phyloP scores from a whole-genome alignment of 2,329 filamentous ascomycete species.

The Colletotrichum lentis region DNA sequence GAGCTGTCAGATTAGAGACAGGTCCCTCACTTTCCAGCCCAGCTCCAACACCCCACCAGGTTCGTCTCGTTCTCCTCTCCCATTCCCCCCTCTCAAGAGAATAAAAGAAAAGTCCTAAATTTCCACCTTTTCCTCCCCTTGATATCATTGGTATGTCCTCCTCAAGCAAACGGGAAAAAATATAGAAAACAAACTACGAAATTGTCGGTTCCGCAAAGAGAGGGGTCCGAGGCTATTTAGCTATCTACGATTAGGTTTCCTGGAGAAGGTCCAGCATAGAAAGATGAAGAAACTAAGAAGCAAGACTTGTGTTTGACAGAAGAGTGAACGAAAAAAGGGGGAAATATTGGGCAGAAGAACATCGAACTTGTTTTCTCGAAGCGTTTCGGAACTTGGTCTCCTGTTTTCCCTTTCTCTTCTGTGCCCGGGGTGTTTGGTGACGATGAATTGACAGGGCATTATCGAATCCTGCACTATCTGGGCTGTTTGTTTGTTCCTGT shows the following conservation, averaged over 20 bases:
- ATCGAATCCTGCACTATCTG: slow-evolving; percentile 7
- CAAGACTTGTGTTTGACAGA: slow-evolving; percentile 4
- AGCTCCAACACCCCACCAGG: background rate
- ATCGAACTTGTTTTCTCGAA: background rate
- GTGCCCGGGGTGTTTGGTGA: background rate
- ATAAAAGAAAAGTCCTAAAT: background rate
- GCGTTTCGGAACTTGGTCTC: background rate
- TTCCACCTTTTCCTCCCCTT: slow-evolving; percentile 38
- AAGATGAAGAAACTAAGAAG: background rate
- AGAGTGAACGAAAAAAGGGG: slow-evolving; percentile 2
- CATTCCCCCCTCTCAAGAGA: background rate
- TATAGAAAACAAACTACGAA: background rate
- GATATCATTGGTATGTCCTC: slow-evolving; percentile 39
- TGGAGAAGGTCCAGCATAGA: background rate
- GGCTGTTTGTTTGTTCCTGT: slow-evolving; percentile 3
- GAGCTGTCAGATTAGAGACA: background rate
- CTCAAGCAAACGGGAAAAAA: slow-evolving; percentile 7
- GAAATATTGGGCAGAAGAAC: background rate
- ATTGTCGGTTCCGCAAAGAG: background rate
- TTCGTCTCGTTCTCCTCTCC: background rate
- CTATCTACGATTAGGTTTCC: slow-evolving; percentile 36
- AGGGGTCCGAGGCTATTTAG: slow-evolving; percentile 18
- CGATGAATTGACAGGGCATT: slow-evolving; percentile 19
- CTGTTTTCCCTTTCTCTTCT: slow-evolving; percentile 23
- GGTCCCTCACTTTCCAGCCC: background rate